Evolutionary conservation across 164 flowering plant genomes (phyloP).

Genomic region (Amborella trichopoda): DNA sequence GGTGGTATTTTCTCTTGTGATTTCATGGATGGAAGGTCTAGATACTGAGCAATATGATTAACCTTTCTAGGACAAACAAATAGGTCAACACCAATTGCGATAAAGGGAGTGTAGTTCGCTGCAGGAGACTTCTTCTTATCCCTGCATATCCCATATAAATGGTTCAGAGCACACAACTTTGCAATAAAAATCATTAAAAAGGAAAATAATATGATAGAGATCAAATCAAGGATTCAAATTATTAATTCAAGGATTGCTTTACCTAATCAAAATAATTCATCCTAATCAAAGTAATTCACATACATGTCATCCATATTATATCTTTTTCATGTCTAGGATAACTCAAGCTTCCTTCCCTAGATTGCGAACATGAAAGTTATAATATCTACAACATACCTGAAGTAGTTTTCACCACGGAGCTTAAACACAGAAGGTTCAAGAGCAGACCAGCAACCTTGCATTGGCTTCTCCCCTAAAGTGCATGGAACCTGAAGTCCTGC

Average conservation of each 20-base stretch:
- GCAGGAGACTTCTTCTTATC: slow-evolving; percentile 78
- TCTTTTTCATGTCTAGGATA: too few species aligned
- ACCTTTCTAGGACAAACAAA: slow-evolving; percentile 66
- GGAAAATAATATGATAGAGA: too few species aligned
- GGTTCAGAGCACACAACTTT: too few species aligned
- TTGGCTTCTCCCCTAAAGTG: slow-evolving; percentile 39
- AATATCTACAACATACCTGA: slow-evolving; percentile 64
- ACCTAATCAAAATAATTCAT: too few species aligned
- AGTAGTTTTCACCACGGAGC: slow-evolving; percentile 75
- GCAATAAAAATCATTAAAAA: too few species aligned
- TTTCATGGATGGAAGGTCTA: slow-evolving; percentile 78
- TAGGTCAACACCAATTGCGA: slow-evolving; percentile 81
- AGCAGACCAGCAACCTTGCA: slow-evolving; percentile 67
- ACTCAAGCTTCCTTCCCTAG: too few species aligned
- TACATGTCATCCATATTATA: too few species aligned
- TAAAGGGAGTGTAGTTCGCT: slow-evolving; percentile 50
- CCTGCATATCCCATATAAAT: slow-evolving; percentile 26
- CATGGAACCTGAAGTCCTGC: slow-evolving; percentile 65
- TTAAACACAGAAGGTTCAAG: slow-evolving; percentile 74
- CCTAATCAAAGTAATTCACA: too few species aligned
- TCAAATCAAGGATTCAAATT: too few species aligned
- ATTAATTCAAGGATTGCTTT: too few species aligned
- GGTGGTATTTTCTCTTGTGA: slow-evolving; percentile 51
- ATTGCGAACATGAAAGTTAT: too few species aligned
- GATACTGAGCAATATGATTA: slow-evolving; percentile 83